Evolutionary conservation across 2,329 filamentous ascomycete genomes (phyloP).

Genomic region (Epichloe sylvatica): DNA sequence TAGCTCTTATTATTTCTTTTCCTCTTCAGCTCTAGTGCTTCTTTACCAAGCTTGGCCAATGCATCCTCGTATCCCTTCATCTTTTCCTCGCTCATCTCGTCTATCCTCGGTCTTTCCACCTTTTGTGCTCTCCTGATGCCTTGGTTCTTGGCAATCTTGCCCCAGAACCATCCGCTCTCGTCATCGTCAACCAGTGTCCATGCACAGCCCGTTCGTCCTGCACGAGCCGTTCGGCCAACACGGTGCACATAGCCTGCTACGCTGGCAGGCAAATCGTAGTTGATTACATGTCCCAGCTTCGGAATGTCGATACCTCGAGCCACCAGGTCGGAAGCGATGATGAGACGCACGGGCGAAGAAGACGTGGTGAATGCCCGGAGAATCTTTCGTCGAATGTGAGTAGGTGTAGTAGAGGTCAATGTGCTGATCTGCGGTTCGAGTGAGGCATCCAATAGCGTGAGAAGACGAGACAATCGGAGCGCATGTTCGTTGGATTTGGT

Average conservation of each 20-base stretch:
- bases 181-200: conserved; percentile 76
- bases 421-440: conserved; percentile 48
- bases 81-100: conserved; percentile 33
- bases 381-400: conserved; percentile 52
- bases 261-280: conserved; percentile 80
- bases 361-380: conserved; percentile 52
- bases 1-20: conserved; percentile 7
- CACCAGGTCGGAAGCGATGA: conserved; percentile 87
- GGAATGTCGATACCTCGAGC: conserved; percentile 78
- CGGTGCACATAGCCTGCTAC: conserved; percentile 79
- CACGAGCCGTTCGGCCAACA: conserved; percentile 79
- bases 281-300: conserved; percentile 70
- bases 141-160: conserved; percentile 53
- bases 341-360: conserved; percentile 54
- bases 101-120: conserved; percentile 35
- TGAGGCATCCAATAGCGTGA: conserved; percentile 50
- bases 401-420: conserved; percentile 66
- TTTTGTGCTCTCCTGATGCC: conserved; percentile 30
- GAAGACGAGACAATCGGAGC: conserved; percentile 68
- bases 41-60: conserved; percentile 46
- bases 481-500: conserved; percentile 83
- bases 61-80: conserved; percentile 39
- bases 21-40: conserved; percentile 30
- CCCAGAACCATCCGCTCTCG: conserved; percentile 88
- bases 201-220: conserved; percentile 58